These are phyloP conservation scores for Coemansia sp. DNA, from an alignment of 192 early-diverging fungal species.

Conservation along the genomic window DNA sequence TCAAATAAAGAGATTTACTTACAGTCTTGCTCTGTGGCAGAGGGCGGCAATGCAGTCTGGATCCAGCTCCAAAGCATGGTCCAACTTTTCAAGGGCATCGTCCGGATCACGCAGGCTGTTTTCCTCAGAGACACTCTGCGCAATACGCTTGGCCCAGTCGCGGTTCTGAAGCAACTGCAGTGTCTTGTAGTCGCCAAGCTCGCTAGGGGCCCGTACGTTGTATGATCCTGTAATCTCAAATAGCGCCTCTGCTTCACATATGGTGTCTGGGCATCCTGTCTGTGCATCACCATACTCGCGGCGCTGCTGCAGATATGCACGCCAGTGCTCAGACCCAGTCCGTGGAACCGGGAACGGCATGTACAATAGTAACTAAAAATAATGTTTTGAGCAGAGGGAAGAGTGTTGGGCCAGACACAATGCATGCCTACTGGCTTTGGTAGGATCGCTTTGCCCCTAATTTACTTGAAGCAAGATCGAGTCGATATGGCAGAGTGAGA, in stretches of 20 bases:
- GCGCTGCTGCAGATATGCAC: conserved; percentile 13
- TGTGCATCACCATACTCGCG: conserved; percentile 19
- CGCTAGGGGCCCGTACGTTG: neutral
- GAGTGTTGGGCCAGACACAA: neutral
- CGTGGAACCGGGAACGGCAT: conserved; percentile 17
- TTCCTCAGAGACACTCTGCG: conserved; percentile 13
- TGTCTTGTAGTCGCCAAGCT: neutral
- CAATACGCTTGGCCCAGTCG: conserved; percentile 27
- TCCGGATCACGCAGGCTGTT: neutral
- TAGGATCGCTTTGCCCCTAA: neutral
- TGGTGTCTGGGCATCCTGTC: conserved; percentile 15
- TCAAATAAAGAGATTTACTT: neutral
- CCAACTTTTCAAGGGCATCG: conserved; percentile 12
- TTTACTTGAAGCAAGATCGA: neutral
- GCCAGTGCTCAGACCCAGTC: conserved; percentile 19
- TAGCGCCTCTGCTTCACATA: conserved; percentile 20
- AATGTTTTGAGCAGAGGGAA: neutral
- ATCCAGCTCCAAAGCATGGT: conserved; percentile 18
- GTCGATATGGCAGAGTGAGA: neutral
- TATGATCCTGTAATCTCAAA: conserved; percentile 17
- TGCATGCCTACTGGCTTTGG: neutral
- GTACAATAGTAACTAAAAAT: neutral
- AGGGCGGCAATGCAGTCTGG: conserved; percentile 16
- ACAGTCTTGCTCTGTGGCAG: conserved; percentile 13
- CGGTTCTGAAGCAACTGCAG: conserved; percentile 22